Base-by-base conservation (phyloP, 352 stramenopile genomes). In the Globisporangium alternatum region DNA sequence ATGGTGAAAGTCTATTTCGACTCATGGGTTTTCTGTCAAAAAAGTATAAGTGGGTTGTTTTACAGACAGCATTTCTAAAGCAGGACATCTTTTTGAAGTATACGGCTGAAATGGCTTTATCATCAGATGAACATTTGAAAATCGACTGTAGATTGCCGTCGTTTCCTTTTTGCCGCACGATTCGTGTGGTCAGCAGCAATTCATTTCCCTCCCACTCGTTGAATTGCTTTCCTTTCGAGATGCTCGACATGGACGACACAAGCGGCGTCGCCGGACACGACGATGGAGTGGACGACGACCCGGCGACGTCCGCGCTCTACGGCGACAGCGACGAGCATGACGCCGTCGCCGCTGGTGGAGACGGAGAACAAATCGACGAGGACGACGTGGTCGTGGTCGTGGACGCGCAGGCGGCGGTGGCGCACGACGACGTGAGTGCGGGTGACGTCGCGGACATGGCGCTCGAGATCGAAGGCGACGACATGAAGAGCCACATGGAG, bases 401-500 rank as follows among this genome's bases (percentile, higher is more conserved):
- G 22, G 28, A 58, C 15, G 25, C 21, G 28, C 58, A 57, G 19
- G 22, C 48, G 6, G 37, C 51, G 28, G 41, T 30, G 35, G 37
- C 25, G 13, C 30, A 52, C 33, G 49, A n/a, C 4, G n/a, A 56
- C 49, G 39, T 60, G 19, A 28, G 7, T 35, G 49, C 33, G 9
- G 22, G 35, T 30, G 59, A 55, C 28, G 61, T 60, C 28, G 52
- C 39, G 22, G 61, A 61, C 43, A 67, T 67, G 61, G 41, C 52
- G 52, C 28, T 67, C 43, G 61, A 61, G 39, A 56, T 67, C 52
- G 61, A 67, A 37, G 51, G 54, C 15, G 61, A 61, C 22, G 61
- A 61, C 43, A 67, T 61, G n/a, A 67, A 67, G 39, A 62, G 41
- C 61, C 52, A 67, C 52, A 56, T 67, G 52, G 61, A 60, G 43